Percentiles rank a stretch among this genome's conserved stretches.
Conservation (phyloP, 2,329 filamentous ascomycete genomes). For the Xylariaceae sp. region DNA sequence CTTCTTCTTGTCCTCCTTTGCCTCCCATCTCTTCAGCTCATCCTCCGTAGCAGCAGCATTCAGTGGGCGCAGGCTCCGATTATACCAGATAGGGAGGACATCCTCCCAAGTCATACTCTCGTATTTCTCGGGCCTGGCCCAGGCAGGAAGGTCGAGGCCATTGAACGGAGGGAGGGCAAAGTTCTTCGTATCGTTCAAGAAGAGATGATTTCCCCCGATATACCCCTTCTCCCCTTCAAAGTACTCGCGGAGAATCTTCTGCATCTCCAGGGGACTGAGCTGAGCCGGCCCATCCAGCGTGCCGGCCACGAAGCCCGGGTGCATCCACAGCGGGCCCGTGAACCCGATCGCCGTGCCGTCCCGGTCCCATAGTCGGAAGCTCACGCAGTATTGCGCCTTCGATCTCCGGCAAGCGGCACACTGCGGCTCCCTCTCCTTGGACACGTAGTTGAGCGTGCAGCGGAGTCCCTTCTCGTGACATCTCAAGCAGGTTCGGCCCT, state of each 20-base stretch:
- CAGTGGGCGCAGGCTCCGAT: constrained; percentile 1
- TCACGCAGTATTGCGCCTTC: constrained; percentile 16
- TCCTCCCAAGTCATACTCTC: constrained; percentile 12
- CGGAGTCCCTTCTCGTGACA: constrained; percentile 20
- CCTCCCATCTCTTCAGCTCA: not conserved
- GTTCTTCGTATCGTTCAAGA: not conserved
- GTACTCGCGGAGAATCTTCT: constrained; percentile 16
- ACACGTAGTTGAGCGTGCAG: constrained; percentile 23
- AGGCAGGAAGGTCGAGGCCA: constrained; percentile 9
- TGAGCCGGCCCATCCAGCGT: not conserved
- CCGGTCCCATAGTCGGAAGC: constrained; percentile 3
- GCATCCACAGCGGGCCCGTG: constrained; percentile 20
- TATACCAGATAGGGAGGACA: constrained; percentile 12
- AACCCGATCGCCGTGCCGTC: not conserved
- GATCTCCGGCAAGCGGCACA: constrained; percentile 23
- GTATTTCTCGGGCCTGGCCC: constrained; percentile 7
- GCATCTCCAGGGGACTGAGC: constrained; percentile 8
- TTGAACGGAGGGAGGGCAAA: constrained; percentile 20
- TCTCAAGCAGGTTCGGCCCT: constrained; percentile 19
- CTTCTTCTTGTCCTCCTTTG: not conserved
- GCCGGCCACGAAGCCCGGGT: constrained; percentile 21
- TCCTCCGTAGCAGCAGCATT: not conserved
- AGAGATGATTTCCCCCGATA: constrained; percentile 9
- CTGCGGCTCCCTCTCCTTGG: constrained; percentile 12
- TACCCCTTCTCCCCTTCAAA: constrained; percentile 11